Evolutionary conservation across 371 early-diverging fungal genomes (phyloP).

Genomic region (Syncephalastrum sp.): DNA sequence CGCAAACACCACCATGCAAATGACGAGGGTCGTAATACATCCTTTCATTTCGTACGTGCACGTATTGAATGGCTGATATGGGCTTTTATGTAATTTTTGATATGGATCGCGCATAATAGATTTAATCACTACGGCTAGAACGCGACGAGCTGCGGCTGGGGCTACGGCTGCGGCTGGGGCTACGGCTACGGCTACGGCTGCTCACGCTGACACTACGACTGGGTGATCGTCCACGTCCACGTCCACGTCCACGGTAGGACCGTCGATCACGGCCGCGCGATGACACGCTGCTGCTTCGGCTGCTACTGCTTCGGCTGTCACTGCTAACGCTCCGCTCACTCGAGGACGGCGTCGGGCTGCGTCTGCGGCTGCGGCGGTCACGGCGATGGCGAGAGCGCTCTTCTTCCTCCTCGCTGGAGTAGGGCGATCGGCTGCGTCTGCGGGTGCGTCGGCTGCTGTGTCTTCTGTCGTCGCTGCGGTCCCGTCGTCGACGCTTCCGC

Average conservation of each 20-base stretch:
- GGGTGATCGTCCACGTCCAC: not conserved
- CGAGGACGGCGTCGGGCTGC: slow-evolving; percentile 11
- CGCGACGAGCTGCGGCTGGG: slow-evolving; percentile 11
- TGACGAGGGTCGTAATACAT: too few relatives aligned
- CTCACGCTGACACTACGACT: slow-evolving; percentile 18
- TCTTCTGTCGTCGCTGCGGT: slow-evolving; percentile 11
- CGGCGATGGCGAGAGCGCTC: too few relatives aligned
- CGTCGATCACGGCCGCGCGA: slow-evolving; percentile 10
- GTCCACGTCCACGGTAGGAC: slow-evolving; percentile 4
- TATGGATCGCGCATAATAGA: too few relatives aligned
- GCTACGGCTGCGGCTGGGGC: slow-evolving; percentile 17
- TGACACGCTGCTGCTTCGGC: slow-evolving; percentile 1
- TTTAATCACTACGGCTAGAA: slow-evolving; percentile 8
- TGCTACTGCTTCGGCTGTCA: slow-evolving; percentile 12
- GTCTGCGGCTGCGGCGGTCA: slow-evolving; percentile 9
- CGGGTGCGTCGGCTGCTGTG: slow-evolving; percentile 12
- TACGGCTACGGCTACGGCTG: slow-evolving; percentile 9
- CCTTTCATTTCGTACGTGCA: too few relatives aligned
- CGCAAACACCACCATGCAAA: too few relatives aligned
- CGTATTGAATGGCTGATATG: too few relatives aligned
- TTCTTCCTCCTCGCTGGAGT: too few relatives aligned
- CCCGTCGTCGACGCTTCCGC: slow-evolving; percentile 24
- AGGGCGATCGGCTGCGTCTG: slow-evolving; percentile 14
- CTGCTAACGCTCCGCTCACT: slow-evolving; percentile 17
- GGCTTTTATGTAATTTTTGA: too few relatives aligned